phyloP scores from a whole-genome alignment of 2,329 filamentous ascomycete species.

The Cercospora berteroae region DNA sequence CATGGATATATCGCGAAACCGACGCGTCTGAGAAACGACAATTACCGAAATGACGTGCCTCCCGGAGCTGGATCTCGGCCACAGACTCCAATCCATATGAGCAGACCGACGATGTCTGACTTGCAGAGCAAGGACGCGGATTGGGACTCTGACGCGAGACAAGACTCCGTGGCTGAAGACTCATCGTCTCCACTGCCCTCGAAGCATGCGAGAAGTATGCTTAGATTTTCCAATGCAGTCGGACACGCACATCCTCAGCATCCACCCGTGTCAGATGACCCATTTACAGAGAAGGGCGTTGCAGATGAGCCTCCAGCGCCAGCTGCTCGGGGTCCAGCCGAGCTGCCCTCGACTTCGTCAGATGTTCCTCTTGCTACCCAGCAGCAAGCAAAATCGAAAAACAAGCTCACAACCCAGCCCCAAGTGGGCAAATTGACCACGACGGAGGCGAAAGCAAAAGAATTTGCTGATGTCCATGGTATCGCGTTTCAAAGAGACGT shows the following conservation, averaged over 20 bases:
- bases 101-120: background rate
- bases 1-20: constrained; percentile 21
- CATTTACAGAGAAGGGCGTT: background rate
- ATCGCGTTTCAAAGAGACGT: background rate
- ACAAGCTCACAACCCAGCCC: background rate
- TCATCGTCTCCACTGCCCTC: background rate
- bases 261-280: background rate
- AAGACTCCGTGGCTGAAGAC: background rate
- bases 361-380: constrained; percentile 6
- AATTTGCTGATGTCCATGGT: constrained; percentile 9
- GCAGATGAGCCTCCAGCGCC: background rate
- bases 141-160: background rate
- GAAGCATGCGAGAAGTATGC: background rate
- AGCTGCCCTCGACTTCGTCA: constrained; percentile 4
- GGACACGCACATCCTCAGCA: background rate
- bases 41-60: background rate
- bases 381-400: constrained; percentile 3
- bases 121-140: background rate
- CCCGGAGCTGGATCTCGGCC: background rate
- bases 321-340: background rate
- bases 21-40: constrained; percentile 12
- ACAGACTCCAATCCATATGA: background rate
- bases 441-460: constrained; percentile 2
- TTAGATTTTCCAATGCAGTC: background rate
- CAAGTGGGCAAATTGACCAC: background rate